These are phyloP conservation scores for Hanseniaspora gamundiae DNA, from an alignment of 1,139 yeast species.

Conservation along the genomic window DNA sequence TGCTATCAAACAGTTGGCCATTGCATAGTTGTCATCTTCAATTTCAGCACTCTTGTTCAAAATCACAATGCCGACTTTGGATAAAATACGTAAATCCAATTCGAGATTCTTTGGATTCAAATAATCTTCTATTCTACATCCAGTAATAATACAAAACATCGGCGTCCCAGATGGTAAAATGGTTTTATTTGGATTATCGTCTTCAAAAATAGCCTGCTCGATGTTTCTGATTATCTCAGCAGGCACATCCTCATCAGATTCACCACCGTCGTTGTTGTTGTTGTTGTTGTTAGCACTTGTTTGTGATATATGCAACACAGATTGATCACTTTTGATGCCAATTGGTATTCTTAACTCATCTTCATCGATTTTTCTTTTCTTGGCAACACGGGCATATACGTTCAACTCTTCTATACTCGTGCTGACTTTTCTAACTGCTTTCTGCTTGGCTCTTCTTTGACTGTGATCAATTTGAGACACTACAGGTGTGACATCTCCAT, in stretches of 20 bases:
- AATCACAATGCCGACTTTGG: slow-evolving; percentile 30
- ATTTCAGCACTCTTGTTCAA: slow-evolving; percentile 32
- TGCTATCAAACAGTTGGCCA: slow-evolving; percentile 45
- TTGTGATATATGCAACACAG: no score
- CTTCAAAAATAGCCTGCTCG: slow-evolving; percentile 10
- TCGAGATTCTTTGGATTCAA: slow-evolving; percentile 11
- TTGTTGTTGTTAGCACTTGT: no score
- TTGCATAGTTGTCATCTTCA: slow-evolving; percentile 3
- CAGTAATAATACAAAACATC: slow-evolving; percentile 29
- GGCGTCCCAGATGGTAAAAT: neutral
- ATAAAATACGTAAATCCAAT: slow-evolving; percentile 27
- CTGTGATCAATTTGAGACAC: neutral
- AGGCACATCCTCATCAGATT: slow-evolving; percentile 17
- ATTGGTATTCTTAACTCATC: no score
- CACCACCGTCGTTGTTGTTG: slow-evolving; percentile 21
- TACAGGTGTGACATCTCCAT: neutral
- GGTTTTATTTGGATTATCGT: slow-evolving; percentile 11
- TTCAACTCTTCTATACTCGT: slow-evolving; percentile 56
- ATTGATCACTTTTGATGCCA: no score
- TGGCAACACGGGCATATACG: slow-evolving; percentile 38
- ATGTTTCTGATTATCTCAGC: slow-evolving; percentile 9
- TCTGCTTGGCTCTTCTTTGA: slow-evolving; percentile 43
- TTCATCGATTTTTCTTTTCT: slow-evolving; percentile 19
- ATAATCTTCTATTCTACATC: slow-evolving; percentile 33
- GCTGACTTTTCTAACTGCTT: slow-evolving; percentile 58